phyloP scores from a whole-genome alignment of 495 filamentous ascomycete genomes.

The Annulohypoxylon bovei region DNA sequence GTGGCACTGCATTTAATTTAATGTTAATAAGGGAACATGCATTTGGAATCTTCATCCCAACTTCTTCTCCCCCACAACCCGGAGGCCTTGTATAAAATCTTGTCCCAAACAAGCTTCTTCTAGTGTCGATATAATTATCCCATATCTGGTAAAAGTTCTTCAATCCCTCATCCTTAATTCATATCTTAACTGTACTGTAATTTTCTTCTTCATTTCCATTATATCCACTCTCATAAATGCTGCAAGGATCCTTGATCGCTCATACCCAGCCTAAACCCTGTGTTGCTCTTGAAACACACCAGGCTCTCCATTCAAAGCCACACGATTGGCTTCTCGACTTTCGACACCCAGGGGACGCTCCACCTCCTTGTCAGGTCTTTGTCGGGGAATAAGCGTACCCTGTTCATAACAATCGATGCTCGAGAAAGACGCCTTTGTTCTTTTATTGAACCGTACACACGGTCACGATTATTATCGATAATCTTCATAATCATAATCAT shows the following conservation, averaged over 20 bases:
- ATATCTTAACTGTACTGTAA: neutral
- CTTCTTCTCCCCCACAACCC: neutral
- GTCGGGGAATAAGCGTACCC: slow-evolving; percentile 15
- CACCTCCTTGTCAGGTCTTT: slow-evolving; percentile 18
- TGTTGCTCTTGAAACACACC: slow-evolving; percentile 37
- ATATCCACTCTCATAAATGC: neutral
- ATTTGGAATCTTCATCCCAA: neutral
- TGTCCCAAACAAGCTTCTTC: slow-evolving; percentile 27
- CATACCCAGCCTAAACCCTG: slow-evolving; percentile 29
- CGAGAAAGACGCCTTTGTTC: neutral
- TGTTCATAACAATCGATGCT: neutral
- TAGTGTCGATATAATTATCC: slow-evolving; percentile 5
- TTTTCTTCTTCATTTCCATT: neutral
- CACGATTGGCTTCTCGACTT: slow-evolving; percentile 25
- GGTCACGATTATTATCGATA: neutral
- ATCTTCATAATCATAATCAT: neutral
- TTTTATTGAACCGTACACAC: too few species aligned
- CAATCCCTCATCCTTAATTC: neutral
- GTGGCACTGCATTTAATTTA: too few species aligned
- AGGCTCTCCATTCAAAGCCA: slow-evolving; percentile 10
- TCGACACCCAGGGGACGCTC: slow-evolving; percentile 7
- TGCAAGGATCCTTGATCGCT: slow-evolving; percentile 20
- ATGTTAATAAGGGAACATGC: too few species aligned
- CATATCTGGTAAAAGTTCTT: neutral
- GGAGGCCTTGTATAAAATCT: slow-evolving; percentile 7